Evolutionary conservation across 2,329 filamentous ascomycete genomes (phyloP).

Genomic region (Ophiostoma sp.): DNA sequence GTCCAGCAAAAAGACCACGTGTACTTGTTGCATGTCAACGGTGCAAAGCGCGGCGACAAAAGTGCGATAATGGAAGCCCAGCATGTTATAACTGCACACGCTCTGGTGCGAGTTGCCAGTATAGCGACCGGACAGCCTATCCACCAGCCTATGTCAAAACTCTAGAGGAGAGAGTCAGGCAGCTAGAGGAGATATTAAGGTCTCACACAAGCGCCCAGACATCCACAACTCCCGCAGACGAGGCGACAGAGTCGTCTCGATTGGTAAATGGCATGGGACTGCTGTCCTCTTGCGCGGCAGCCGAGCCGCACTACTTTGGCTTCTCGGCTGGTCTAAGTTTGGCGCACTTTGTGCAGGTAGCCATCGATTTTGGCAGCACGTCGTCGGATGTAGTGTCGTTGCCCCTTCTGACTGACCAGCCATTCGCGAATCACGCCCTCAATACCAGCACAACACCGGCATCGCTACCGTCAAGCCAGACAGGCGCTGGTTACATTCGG

Average conservation of each 20-base stretch:
- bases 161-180: conserved; percentile 15
- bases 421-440: conserved; percentile 22
- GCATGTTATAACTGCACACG: conserved; percentile 23
- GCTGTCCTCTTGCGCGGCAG: conserved; percentile 21
- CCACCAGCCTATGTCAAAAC: conserved; percentile 22
- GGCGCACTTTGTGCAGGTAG: conserved; percentile 24
- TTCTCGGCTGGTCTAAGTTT: conserved; percentile 24
- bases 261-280: conserved; percentile 22
- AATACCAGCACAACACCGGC: conserved; percentile 9
- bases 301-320: conserved; percentile 25
- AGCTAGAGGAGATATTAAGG: conserved; percentile 12
- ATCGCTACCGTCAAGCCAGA: not conserved
- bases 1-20: conserved; percentile 17
- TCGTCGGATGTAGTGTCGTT: conserved; percentile 21
- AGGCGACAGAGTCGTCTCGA: not conserved
- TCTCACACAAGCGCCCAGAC: not conserved
- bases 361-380: conserved; percentile 20
- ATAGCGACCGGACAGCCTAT: conserved; percentile 20
- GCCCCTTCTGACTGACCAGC: conserved; percentile 22
- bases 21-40: conserved; percentile 23
- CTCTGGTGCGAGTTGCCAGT: conserved; percentile 14
- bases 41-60: conserved; percentile 22
- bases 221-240: not conserved
- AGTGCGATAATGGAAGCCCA: conserved; percentile 23
- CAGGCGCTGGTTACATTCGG: conserved; percentile 18